A percentile compares a stretch with the other conserved stretches of the same genome.
These are phyloP conservation scores for Paraleonurus japonicus DNA, from an alignment of 257 asterid genomes.

Conservation along the genomic window DNA sequence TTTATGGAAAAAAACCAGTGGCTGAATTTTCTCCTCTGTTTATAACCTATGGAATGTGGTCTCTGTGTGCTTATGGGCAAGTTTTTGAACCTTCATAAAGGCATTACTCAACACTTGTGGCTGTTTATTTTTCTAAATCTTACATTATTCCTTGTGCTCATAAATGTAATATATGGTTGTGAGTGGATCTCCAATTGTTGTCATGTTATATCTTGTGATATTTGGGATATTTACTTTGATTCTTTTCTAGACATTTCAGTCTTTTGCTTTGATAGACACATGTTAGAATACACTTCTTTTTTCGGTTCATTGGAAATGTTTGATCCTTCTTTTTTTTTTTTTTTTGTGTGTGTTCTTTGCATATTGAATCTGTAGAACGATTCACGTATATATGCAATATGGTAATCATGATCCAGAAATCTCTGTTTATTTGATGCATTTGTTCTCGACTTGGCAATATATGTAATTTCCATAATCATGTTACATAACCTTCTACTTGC, in stretches of 20 bases:
- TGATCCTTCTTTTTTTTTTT: neutral
- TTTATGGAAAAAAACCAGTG: slow-evolving; percentile 25
- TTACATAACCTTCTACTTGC: neutral
- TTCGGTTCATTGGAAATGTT: neutral
- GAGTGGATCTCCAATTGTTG: slow-evolving; percentile 3
- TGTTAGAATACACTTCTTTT: neutral
- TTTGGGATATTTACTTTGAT: neutral
- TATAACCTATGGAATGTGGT: slow-evolving; percentile 31
- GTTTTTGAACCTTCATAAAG: slow-evolving; percentile 15
- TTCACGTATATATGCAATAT: neutral
- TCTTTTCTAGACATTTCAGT: neutral
- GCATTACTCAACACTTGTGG: slow-evolving; percentile 8
- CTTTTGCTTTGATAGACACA: neutral
- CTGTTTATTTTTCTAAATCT: slow-evolving; percentile 20
- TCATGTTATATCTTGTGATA: neutral
- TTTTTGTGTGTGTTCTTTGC: too few relatives aligned
- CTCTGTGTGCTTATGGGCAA: slow-evolving; percentile 8
- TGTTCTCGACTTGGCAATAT: neutral
- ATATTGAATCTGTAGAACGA: neutral
- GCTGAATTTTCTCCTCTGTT: slow-evolving; percentile 24
- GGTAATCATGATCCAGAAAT: neutral
- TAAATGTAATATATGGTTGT: neutral
- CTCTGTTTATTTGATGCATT: neutral
- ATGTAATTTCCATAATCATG: neutral
- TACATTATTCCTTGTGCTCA: neutral